Conservation (phyloP, 1,284 basidiomycete species). For the Papiliotrema fonsecae region DNA sequence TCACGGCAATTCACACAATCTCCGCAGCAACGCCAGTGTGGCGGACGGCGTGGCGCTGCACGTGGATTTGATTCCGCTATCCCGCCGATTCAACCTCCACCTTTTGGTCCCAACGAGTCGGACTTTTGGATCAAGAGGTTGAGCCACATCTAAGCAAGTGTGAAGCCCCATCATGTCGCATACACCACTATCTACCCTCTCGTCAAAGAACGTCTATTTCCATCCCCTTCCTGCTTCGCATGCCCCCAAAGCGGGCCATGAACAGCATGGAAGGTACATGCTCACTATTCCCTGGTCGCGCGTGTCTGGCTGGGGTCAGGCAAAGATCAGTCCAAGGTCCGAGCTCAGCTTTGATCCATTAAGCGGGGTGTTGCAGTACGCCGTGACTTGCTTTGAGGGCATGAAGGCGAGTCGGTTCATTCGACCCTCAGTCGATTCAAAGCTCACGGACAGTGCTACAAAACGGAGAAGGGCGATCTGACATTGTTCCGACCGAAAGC, state of each 20-base stretch:
- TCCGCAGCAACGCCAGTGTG: too few species aligned
- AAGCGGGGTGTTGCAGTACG: conserved; percentile 42
- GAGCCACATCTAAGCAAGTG: too few species aligned
- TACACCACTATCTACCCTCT: conserved; percentile 16
- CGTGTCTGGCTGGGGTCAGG: conserved; percentile 42
- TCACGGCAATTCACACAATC: too few species aligned
- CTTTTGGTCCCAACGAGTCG: too few species aligned
- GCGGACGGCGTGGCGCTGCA: too few species aligned
- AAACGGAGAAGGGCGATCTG: conserved; percentile 36
- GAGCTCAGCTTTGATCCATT: conserved; percentile 40
- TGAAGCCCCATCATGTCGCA: conserved; percentile 4
- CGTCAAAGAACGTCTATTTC: conserved; percentile 37
- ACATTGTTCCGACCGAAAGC: conserved; percentile 40
- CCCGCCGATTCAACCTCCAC: too few species aligned
- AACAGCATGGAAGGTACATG: conserved; percentile 36
- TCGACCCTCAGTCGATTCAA: neutral
- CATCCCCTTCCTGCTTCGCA: conserved; percentile 33
- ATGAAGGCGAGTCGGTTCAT: conserved; percentile 36
- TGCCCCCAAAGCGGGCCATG: conserved; percentile 25
- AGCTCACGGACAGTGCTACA: conserved; percentile 36
- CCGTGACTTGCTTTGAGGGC: conserved; percentile 46
- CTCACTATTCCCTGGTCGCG: conserved; percentile 37
- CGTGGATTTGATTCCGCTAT: too few species aligned
- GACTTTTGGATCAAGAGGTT: too few species aligned
- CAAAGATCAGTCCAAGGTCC: conserved; percentile 33